Evolutionary conservation across 148 eudicot species (phyloP).

Genomic region (Pharnaceum exiguum): DNA sequence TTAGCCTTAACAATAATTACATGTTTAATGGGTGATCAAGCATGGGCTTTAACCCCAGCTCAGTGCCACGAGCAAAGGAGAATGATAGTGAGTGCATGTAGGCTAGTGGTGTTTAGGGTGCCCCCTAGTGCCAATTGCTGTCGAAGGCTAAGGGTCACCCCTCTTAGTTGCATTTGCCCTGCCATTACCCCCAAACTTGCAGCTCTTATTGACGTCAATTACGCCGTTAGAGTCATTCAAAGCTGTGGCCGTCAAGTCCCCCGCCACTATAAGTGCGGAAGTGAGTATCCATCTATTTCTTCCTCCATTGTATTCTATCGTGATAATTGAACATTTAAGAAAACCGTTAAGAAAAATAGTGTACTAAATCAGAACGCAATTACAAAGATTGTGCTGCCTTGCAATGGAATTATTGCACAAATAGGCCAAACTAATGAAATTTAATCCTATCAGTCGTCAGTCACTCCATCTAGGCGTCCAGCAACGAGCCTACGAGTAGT

Average conservation of each 20-base stretch:
- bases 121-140: conserved; percentile 29
- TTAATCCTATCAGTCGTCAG: too few species aligned
- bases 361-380: too few species aligned
- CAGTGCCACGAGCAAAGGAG: conserved; percentile 26
- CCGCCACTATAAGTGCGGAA: conserved; percentile 44
- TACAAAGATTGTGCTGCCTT: too few species aligned
- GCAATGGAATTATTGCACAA: too few species aligned
- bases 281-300: conserved; percentile 8
- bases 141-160: conserved; percentile 21
- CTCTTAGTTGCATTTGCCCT: conserved; percentile 25
- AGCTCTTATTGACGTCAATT: conserved; percentile 24
- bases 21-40: background rate
- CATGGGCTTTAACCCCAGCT: conserved; percentile 7
- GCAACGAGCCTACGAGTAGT: too few species aligned
- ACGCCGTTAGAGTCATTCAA: conserved; percentile 25
- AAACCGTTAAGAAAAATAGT: too few species aligned
- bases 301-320: background rate
- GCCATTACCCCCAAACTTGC: conserved; percentile 32
- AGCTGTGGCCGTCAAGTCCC: conserved; percentile 36
- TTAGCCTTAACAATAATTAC: background rate
- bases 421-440: too few species aligned
- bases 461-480: too few species aligned
- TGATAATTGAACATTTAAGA: too few species aligned
- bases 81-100: conserved; percentile 24
- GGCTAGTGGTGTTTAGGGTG: conserved; percentile 15